These are phyloP conservation scores for Yamadazyma nakazawae DNA, from an alignment of 805 yeast species.

Conservation along the genomic window DNA sequence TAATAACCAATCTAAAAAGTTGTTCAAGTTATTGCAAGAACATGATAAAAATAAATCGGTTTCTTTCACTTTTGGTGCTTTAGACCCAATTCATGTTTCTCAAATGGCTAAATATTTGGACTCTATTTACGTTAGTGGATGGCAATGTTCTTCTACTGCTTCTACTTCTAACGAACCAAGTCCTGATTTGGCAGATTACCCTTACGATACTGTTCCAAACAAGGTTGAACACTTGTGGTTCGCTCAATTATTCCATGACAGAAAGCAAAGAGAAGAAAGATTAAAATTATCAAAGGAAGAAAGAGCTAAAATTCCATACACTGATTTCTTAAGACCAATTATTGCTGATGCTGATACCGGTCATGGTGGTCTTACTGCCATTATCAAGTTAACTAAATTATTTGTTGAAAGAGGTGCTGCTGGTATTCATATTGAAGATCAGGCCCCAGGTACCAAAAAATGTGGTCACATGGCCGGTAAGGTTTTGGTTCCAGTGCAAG, in stretches of 20 bases:
- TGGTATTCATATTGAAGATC: constrained; percentile 98
- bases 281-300: constrained; percentile 56
- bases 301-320: constrained; percentile 68
- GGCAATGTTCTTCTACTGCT: constrained; percentile 99
- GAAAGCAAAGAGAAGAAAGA: constrained; percentile 90
- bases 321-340: constrained; percentile 89
- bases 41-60: constrained; percentile 72
- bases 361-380: constrained; percentile 97
- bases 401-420: constrained; percentile 98
- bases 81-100: constrained; percentile 92
- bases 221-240: constrained; percentile 96
- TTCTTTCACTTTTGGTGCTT: constrained; percentile 90
- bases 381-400: constrained; percentile 90
- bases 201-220: constrained; percentile 98
- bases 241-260: constrained; percentile 95
- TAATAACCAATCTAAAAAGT: constrained; percentile 74
- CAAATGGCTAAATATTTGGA: constrained; percentile 97
- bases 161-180: constrained; percentile 97
- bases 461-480: constrained; percentile 99
- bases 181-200: constrained; percentile 98
- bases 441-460: constrained; percentile 97
- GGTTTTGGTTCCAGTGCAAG: constrained; percentile 95
- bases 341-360: constrained; percentile 99
- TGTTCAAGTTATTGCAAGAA: constrained; percentile 63
- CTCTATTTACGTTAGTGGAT: constrained; percentile 90